These are phyloP conservation scores for Colletotrichum gloeosporioides DNA, from an alignment of 2,329 filamentous ascomycete species.

Conservation along the genomic window DNA sequence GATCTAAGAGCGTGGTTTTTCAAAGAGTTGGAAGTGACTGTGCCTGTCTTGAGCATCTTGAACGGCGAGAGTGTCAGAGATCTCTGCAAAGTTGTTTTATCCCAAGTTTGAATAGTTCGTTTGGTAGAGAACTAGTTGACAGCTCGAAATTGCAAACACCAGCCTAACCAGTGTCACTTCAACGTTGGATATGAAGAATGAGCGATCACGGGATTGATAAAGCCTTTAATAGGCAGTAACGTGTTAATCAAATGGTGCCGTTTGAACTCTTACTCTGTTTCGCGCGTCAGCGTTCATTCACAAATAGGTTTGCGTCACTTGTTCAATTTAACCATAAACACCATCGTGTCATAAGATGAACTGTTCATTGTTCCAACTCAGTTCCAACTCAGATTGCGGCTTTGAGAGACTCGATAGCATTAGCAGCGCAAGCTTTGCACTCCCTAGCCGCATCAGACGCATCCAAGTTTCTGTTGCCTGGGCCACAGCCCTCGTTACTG, in stretches of 20 bases:
- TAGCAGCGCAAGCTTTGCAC: background rate
- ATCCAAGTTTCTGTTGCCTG: background rate
- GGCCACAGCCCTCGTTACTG: background rate
- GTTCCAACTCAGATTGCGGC: too few species aligned
- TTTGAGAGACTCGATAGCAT: background rate
- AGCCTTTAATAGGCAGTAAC: background rate
- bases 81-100: background rate
- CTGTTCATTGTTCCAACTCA: too few species aligned
- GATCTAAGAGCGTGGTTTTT: conserved; percentile 52
- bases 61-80: conserved; percentile 30
- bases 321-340: too few species aligned
- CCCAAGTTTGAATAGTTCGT: background rate
- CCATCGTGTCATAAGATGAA: too few species aligned
- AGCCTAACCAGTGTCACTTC: background rate
- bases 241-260: background rate
- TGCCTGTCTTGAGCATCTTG: conserved; percentile 51
- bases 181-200: background rate
- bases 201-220: background rate
- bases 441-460: background rate
- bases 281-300: background rate
- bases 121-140: background rate
- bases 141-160: background rate
- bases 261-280: background rate
- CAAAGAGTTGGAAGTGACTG: conserved; percentile 45
- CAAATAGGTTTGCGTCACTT: background rate